These are phyloP conservation scores for Chrysanthemum makinoi DNA, from an alignment of 129 eudicot genomes.

Conservation along the genomic window DNA sequence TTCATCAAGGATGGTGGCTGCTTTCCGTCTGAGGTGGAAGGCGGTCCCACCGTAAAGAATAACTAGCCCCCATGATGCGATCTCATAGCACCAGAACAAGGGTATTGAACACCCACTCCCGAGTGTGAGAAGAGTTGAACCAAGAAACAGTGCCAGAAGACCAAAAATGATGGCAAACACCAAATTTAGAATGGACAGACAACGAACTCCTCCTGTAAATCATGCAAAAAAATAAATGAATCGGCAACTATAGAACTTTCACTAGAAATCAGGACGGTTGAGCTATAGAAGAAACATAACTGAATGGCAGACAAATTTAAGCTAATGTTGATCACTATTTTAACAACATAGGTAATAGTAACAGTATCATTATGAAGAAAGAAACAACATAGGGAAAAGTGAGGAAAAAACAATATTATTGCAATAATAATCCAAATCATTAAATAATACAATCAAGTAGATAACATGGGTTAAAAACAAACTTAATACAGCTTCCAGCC, in stretches of 20 bases:
- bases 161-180: slow-evolving; percentile 67
- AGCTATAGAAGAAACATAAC: background rate
- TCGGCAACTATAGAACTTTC: background rate
- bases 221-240: slow-evolving; percentile 7
- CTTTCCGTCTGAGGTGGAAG: slow-evolving; percentile 66
- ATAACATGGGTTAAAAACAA: too few species aligned
- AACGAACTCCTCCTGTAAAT: slow-evolving; percentile 84
- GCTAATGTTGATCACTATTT: too few species aligned
- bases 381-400: too few species aligned
- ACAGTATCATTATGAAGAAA: too few species aligned
- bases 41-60: slow-evolving; percentile 68
- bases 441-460: too few species aligned
- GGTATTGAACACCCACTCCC: slow-evolving; percentile 90
- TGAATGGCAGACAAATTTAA: too few species aligned
- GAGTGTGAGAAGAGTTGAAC: slow-evolving; percentile 82
- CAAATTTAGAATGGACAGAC: slow-evolving; percentile 73
- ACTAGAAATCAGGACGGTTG: too few species aligned
- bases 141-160: slow-evolving; percentile 83
- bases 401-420: too few species aligned
- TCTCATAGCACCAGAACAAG: slow-evolving; percentile 94
- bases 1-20: slow-evolving; percentile 66
- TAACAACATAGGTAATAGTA: too few species aligned
- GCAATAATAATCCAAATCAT: too few species aligned
- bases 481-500: too few species aligned
- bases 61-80: slow-evolving; percentile 80